Conservation (phyloP, 2,329 filamentous ascomycete species). For the Mycocentrospora acerina region DNA sequence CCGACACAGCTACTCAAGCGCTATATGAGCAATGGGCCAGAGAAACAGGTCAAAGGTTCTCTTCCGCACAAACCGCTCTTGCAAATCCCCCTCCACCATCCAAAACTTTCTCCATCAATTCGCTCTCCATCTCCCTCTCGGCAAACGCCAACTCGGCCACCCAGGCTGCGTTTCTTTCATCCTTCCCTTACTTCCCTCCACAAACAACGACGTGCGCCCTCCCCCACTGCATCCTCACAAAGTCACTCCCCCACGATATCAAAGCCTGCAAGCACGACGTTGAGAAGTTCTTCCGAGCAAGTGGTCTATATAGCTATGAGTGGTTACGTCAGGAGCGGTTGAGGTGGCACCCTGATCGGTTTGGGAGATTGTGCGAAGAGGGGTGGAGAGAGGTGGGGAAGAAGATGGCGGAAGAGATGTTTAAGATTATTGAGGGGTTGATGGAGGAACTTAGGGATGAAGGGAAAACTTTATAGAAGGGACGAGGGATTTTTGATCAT, state of each 20-base stretch:
- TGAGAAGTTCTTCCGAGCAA: constrained; percentile 31
- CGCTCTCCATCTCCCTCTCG: constrained; percentile 14
- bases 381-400: constrained; percentile 33
- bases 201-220: constrained; percentile 24
- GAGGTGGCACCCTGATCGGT: constrained; percentile 41
- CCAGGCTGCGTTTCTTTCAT: constrained; percentile 20
- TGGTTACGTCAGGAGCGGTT: constrained; percentile 39
- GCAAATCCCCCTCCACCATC: constrained; percentile 22
- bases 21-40: constrained; percentile 35
- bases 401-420: constrained; percentile 40
- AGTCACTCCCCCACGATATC: constrained; percentile 25
- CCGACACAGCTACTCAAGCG: constrained; percentile 22
- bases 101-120: constrained; percentile 19
- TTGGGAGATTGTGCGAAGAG: constrained; percentile 36
- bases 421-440: constrained; percentile 36
- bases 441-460: constrained; percentile 24
- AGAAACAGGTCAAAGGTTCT: constrained; percentile 26
- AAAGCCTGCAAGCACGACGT: constrained; percentile 40
- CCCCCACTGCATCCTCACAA: constrained; percentile 23
- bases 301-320: constrained; percentile 38
- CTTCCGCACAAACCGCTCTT: constrained; percentile 27
- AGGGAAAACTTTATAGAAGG: background rate
- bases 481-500: too few species aligned
- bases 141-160: constrained; percentile 36
- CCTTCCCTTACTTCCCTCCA: constrained; percentile 34